Conservation (phyloP, 2,329 filamentous ascomycete species). For the Coniochaeta prunicola region DNA sequence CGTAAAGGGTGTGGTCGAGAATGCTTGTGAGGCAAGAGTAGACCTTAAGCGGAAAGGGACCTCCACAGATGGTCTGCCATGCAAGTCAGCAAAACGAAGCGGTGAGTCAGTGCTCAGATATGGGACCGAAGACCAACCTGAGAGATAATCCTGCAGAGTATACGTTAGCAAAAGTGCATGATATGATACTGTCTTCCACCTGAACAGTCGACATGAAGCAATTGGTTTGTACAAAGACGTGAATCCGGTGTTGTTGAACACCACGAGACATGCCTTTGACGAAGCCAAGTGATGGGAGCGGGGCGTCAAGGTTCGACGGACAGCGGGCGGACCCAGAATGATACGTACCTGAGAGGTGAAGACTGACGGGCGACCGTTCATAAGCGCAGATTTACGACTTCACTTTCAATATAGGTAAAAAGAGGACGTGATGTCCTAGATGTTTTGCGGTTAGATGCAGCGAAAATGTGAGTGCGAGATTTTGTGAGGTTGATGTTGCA, state of each 20-base stretch:
- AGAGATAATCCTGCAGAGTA: conserved; percentile 61
- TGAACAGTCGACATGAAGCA: conserved; percentile 6
- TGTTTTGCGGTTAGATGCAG: background rate
- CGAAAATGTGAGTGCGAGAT: background rate
- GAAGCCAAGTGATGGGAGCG: conserved; percentile 1
- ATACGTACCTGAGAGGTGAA: conserved; percentile 77
- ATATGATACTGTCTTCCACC: background rate
- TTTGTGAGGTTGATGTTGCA: background rate
- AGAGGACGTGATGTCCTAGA: conserved; percentile 5
- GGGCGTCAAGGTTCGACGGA: conserved; percentile 6
- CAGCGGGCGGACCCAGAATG: background rate
- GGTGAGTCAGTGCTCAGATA: conserved; percentile 31
- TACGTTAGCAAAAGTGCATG: conserved; percentile 30
- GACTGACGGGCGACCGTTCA: conserved; percentile 77
- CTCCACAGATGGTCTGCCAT: conserved; percentile 47
- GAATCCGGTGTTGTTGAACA: background rate
- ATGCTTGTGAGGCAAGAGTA: conserved; percentile 16
- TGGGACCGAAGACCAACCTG: conserved; percentile 45
- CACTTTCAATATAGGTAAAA: conserved; percentile 18
- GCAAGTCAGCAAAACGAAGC: conserved; percentile 28
- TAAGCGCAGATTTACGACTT: conserved; percentile 56
- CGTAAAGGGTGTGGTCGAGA: conserved; percentile 10
- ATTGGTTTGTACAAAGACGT: conserved; percentile 1
- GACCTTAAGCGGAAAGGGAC: conserved; percentile 39
- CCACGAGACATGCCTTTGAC: background rate